Evolutionary conservation across 2,329 filamentous ascomycete genomes (phyloP).

Genomic region (Blastomyces percursus): DNA sequence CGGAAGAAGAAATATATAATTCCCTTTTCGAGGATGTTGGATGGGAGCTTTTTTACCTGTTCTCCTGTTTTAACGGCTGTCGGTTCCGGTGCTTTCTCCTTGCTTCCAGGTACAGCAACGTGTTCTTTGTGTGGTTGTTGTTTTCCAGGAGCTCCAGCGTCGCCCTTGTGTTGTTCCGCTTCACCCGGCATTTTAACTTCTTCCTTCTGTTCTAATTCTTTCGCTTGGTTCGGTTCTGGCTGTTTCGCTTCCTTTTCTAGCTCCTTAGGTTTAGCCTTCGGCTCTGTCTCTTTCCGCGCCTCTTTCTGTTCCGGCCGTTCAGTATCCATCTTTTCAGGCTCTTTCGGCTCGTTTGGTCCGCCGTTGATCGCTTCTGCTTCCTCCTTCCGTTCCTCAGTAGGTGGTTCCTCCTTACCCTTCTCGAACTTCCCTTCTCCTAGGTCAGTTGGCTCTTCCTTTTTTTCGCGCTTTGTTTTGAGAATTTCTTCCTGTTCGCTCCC

Average conservation of each 20-base stretch:
- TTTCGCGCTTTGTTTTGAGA: conserved; percentile 30
- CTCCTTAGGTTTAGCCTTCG: not conserved
- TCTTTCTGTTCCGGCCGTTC: conserved; percentile 8
- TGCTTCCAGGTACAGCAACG: conserved; percentile 8
- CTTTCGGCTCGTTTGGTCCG: conserved; percentile 15
- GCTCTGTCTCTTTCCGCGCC: not conserved
- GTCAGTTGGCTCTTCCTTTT: conserved; percentile 15
- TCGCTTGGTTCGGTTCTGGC: conserved; percentile 7
- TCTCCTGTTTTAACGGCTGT: conserved; percentile 41
- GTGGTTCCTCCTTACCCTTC: conserved; percentile 4
- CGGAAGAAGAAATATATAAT: conserved; percentile 87
- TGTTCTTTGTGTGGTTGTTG: conserved; percentile 7
- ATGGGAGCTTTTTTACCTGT: conserved; percentile 42
- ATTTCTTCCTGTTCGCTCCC: conserved; percentile 17
- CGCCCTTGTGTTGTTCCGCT: not conserved
- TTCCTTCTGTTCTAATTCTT: conserved; percentile 8
- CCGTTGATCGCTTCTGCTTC: conserved; percentile 13
- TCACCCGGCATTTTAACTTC: not conserved
- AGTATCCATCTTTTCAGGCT: conserved; percentile 8
- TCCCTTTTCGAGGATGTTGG: conserved; percentile 70
- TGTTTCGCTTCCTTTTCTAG: conserved; percentile 14
- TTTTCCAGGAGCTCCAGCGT: not conserved
- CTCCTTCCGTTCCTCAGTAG: conserved; percentile 13
- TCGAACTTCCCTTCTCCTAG: not conserved
- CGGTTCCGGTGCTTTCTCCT: conserved; percentile 7